Base-by-base conservation (phyloP, 805 yeast genomes). In the Dipodascopsis uninucleata region DNA sequence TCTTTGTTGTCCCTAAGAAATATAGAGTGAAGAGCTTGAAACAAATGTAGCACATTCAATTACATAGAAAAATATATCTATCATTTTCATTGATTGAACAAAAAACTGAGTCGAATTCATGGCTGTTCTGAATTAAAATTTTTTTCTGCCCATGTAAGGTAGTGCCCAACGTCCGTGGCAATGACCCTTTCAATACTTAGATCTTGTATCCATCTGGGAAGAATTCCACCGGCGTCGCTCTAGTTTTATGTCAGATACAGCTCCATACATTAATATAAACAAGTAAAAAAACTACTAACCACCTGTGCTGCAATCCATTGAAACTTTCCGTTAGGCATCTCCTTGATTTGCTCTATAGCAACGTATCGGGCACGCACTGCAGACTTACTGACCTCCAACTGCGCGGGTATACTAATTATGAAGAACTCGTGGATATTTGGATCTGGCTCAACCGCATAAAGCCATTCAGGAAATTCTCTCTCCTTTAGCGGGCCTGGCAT, bases 301-400 rank as follows among this genome's bases (percentile, higher is more conserved):
- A 69, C 58, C 36, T 63, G 62, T 1, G 70, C 71, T 69, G 67
- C 63, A 6, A 58, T 49, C 72, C 72, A 68, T 23, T 62, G 57
- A 1, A 65, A 60, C n/a, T 48, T 44, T 9, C 56, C 45, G 18
- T 48, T 45, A 20, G 48, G 49, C 14, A 50, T 26, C 31, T 39
- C 54, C 5, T 53, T 46, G 22, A 68, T 59, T 7, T 54, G 53
- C 44, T 68, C 72, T 7, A 69, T 57, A 9, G 71, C 60, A n/a
- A 62, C 51, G 46, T 69, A 69, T 10, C 33, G 28, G 4, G 61
- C 72, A 33, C 58, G 53, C 5, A 61, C 60, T 18, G 39, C 47
- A 17, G 48, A 41, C 3, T 52, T 24, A 3, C 32, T 25, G 5
- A 52, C 43, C 1, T 54, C 46, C 10, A 58, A 48, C 28, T 53